phyloP scores from a whole-genome alignment of 1,139 yeast genomes.

The Kodamaea sp. region DNA sequence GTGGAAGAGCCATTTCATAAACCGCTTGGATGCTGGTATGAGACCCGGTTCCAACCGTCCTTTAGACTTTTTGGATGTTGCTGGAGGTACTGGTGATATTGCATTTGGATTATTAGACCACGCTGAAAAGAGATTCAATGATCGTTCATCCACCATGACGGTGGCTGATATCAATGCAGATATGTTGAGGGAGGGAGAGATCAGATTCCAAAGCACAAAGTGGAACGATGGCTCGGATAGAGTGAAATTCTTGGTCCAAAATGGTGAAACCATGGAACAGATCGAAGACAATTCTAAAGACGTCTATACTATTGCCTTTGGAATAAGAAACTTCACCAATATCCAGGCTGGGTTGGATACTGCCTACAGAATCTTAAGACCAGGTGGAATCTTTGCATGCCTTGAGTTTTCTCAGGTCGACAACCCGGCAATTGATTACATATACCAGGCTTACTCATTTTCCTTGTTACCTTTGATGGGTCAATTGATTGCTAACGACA shows the following conservation, averaged over 20 bases:
- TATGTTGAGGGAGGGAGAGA: constrained; percentile 91
- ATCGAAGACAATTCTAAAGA: constrained; percentile 89
- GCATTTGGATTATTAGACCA: constrained; percentile 94
- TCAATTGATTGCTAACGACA: constrained; percentile 89
- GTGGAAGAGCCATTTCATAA: constrained; percentile 92
- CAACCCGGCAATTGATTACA: constrained; percentile 68
- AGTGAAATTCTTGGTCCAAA: constrained; percentile 81
- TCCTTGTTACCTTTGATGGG: constrained; percentile 92
- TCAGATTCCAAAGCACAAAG: constrained; percentile 58
- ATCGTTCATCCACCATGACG: constrained; percentile 76
- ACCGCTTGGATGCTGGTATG: constrained; percentile 88
- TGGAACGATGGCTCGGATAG: constrained; percentile 60
- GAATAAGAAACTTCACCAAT: constrained; percentile 94
- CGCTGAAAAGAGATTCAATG: constrained; percentile 79
- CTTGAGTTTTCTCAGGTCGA: constrained; percentile 92
- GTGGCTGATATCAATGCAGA: constrained; percentile 94
- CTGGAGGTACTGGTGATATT: constrained; percentile 99
- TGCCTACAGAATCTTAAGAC: constrained; percentile 91
- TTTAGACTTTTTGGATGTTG: constrained; percentile 87
- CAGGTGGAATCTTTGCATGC: constrained; percentile 99
- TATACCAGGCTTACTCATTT: constrained; percentile 87
- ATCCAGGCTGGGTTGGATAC: constrained; percentile 91
- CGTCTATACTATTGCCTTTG: constrained; percentile 94
- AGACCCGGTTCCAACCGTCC: constrained; percentile 83
- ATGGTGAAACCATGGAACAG: constrained; percentile 85